Percentiles rank a stretch among this genome's conserved stretches.
Conservation (phyloP, 139 green algal species). For the Astrephomene gubernaculifera region DNA sequence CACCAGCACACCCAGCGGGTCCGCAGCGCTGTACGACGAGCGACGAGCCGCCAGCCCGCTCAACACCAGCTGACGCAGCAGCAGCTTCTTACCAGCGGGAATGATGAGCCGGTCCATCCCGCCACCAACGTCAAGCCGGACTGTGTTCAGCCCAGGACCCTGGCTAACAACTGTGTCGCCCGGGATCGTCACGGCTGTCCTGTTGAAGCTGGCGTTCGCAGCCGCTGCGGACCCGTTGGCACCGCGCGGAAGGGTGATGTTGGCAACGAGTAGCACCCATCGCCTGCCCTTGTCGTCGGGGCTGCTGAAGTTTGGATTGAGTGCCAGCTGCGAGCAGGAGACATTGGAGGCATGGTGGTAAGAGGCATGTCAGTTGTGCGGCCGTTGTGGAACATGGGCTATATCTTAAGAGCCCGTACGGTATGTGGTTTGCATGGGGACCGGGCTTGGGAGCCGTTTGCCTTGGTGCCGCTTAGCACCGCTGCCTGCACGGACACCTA, state of each 20-base stretch:
- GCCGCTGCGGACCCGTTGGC: not conserved
- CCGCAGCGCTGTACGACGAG: not conserved
- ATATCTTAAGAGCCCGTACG: too few species aligned
- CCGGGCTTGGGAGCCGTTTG: too few species aligned
- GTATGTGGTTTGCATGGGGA: too few species aligned
- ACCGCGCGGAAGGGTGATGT: not conserved
- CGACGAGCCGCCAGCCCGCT: not conserved
- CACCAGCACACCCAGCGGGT: not conserved
- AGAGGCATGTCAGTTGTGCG: too few species aligned
- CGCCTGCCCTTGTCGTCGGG: not conserved
- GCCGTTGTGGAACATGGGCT: too few species aligned
- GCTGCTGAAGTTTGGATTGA: not conserved
- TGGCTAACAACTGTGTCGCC: not conserved
- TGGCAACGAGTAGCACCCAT: not conserved
- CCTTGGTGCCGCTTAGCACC: too few species aligned
- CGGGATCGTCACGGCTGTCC: not conserved
- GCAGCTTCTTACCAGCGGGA: not conserved
- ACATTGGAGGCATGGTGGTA: too few species aligned
- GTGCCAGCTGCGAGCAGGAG: slow-evolving; percentile 11
- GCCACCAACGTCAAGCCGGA: not conserved
- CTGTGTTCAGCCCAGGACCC: not conserved
- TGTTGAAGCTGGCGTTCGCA: not conserved
- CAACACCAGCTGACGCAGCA: not conserved
- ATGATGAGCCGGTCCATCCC: not conserved
- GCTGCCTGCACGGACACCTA: too few species aligned